Percentiles rank a stretch among this genome's conserved stretches.
Evolutionary conservation across 768 basidiomycete species (phyloP).

Genomic region (Cubamyces lactineus): DNA sequence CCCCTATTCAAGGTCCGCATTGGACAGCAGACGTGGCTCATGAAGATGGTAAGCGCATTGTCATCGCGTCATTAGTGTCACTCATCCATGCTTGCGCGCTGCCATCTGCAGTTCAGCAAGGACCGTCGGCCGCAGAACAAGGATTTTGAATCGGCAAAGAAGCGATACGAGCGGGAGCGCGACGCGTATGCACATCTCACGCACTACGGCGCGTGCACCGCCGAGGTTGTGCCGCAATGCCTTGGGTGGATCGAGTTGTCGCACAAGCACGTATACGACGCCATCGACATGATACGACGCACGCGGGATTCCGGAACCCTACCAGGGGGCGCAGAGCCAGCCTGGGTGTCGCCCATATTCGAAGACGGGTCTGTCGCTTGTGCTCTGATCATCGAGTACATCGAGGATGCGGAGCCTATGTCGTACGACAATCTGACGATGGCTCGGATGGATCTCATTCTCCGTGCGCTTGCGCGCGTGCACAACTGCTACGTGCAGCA

Average conservation of each 20-base stretch:
- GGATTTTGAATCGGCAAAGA: too few species aligned
- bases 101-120: too few species aligned
- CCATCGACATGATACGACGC: neutral
- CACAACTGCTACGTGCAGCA: neutral
- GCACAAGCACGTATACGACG: neutral
- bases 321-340: neutral
- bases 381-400: neutral
- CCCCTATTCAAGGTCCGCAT: too few species aligned
- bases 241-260: constrained; percentile 27
- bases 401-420: neutral
- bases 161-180: constrained; percentile 12
- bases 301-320: neutral
- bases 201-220: constrained; percentile 19
- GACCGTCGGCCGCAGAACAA: too few species aligned
- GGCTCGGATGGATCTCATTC: neutral
- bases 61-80: too few species aligned
- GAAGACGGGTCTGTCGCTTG: neutral
- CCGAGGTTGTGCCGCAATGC: constrained; percentile 19
- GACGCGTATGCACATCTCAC: constrained; percentile 22
- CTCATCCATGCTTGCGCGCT: too few species aligned
- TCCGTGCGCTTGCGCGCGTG: neutral
- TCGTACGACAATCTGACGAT: neutral
- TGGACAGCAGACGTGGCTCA: too few species aligned
- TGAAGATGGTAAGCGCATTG: too few species aligned
- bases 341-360: constrained; percentile 6